phyloP scores from a whole-genome alignment of 139 green algal species.

The Chlorella sp. region DNA sequence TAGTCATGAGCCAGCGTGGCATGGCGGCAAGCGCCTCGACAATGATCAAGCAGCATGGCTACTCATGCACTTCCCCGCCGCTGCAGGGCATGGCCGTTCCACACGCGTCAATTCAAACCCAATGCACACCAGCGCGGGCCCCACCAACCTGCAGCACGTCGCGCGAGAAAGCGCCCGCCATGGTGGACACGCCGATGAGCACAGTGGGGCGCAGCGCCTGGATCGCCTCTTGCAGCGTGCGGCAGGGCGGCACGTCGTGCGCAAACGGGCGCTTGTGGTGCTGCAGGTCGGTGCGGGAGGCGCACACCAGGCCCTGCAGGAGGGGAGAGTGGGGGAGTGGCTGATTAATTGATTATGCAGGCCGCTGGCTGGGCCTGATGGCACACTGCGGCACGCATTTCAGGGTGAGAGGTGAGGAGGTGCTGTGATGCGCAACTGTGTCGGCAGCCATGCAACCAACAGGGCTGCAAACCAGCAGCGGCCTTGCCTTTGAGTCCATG shows the following conservation, averaged over 20 bases:
- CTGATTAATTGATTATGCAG: no score
- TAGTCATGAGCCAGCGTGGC: no score
- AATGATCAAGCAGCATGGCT: no score
- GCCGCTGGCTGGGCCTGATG: no score
- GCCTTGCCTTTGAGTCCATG: slow-evolving; percentile 75
- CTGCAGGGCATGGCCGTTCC: no score
- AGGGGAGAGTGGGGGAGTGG: no score
- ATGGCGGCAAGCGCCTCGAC: no score
- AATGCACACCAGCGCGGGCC: background rate
- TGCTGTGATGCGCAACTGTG: background rate
- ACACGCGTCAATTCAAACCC: no score
- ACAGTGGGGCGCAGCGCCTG: slow-evolving; percentile 53
- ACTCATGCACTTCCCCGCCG: no score
- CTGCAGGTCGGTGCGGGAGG: slow-evolving; percentile 57
- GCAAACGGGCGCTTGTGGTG: slow-evolving; percentile 88
- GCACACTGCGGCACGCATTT: no score
- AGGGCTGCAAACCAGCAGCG: background rate
- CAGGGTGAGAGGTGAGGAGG: no score
- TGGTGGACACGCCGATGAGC: slow-evolving; percentile 69
- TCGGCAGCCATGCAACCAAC: background rate
- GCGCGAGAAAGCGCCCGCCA: slow-evolving; percentile 62
- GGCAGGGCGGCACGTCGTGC: slow-evolving; percentile 64
- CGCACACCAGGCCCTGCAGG: slow-evolving; percentile 59
- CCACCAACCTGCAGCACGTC: slow-evolving; percentile 51
- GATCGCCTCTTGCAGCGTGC: slow-evolving; percentile 57